A percentile compares a stretch with the other conserved stretches of the same genome.
Conservation (phyloP, 2,329 filamentous ascomycete species). For the Ascosphaera apis region DNA sequence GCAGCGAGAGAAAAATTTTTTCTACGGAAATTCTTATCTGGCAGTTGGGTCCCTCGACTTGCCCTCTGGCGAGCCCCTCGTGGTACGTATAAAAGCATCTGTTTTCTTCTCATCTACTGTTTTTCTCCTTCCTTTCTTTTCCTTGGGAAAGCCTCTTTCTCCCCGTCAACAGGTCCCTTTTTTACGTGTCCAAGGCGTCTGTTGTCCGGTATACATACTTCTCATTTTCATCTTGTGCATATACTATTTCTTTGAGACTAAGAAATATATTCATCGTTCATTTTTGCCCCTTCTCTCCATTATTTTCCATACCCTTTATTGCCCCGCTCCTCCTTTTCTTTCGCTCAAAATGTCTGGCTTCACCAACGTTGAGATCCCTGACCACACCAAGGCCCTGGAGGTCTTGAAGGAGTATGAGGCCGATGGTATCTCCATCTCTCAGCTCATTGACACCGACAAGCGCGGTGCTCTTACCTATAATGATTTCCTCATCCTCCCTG, state of each 20-base stretch:
- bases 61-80: no score
- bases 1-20: no score
- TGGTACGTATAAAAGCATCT: no score
- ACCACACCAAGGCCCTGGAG: slow-evolving; percentile 54
- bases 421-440: slow-evolving; percentile 72
- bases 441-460: slow-evolving; percentile 73
- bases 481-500: slow-evolving; percentile 88
- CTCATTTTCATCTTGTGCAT: slow-evolving; percentile 7
- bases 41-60: no score
- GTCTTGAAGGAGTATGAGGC: slow-evolving; percentile 56
- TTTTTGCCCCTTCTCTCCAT: slow-evolving; percentile 6
- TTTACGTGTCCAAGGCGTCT: slow-evolving; percentile 12
- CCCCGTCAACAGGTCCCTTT: slow-evolving; percentile 33
- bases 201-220: slow-evolving; percentile 20
- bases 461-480: slow-evolving; percentile 95
- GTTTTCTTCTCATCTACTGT: slow-evolving; percentile 4
- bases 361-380: slow-evolving; percentile 35
- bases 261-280: no score
- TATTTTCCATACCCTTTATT: slow-evolving; percentile 10
- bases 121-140: slow-evolving; percentile 23
- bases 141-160: slow-evolving; percentile 35
- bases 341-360: slow-evolving; percentile 34
- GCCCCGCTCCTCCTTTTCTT: slow-evolving; percentile 16
- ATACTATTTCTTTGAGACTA: slow-evolving; percentile 3
- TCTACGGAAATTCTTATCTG: no score